Base-by-base conservation (phyloP, 805 yeast genomes). In the Starmerella asiatica region DNA sequence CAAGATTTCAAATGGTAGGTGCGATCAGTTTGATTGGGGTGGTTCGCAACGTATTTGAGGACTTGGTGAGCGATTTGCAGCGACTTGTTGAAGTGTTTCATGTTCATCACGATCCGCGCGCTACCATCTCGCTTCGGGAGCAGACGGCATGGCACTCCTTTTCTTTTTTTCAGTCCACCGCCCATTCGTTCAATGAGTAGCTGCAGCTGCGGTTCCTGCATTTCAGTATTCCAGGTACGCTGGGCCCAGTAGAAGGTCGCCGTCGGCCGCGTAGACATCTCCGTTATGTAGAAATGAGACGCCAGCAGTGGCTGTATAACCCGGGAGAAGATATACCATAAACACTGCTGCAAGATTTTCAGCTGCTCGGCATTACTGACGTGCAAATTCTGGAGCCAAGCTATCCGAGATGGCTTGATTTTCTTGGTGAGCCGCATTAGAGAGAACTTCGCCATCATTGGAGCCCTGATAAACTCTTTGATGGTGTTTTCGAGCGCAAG, bases 271-370 rank as follows among this genome's bases (percentile, higher is more conserved):
- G 47, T 44, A 4, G 47, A 68, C 1, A 63, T 56, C 35, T 76
- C 79, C 0, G 91, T 76, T 4, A 78, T 75, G 52, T 80, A 76
- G 61, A 83, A 85, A 50, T 71, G 73, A 0, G 69, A 56, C 0
- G 62, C 56, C 0, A 81, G 48, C 1, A 80, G 43, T 15, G 60
- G 64, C 6, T 68, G 59, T 1, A 81, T 46, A 37, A 75, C 65
- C 0, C 27, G 29, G 0, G 57, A 45, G 30, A 79, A 69, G 26
- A 23, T 23, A 7, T 11, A 23, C 26, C 26, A 23, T 7, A 23
- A 7, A 23, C 26, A 23, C 7, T 7, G 11, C 26, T 23, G 26
- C 26, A 23, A 7, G 7, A 23, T 23, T 11, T 23, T 23, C 26
- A 23, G 79, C 12, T 64, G 66, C 19, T 57, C 59, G n/a, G 67